Evolutionary conservation across 768 basidiomycete genomes (phyloP).

Genomic region (Paxillus involutus): DNA sequence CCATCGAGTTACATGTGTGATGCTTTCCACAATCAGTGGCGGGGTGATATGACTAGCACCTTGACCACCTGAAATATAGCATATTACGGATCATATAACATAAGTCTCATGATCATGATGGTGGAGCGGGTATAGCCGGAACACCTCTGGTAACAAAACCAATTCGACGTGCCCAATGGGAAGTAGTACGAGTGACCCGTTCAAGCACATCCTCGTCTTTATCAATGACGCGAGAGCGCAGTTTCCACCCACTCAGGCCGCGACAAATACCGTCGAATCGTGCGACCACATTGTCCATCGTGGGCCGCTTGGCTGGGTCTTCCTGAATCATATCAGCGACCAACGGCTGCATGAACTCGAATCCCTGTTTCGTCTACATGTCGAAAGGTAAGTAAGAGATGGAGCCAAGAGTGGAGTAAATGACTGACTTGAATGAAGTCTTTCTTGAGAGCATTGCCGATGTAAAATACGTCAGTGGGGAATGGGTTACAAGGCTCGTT

Average conservation of each 20-base stretch:
- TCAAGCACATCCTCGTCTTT: not conserved
- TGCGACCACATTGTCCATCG: constrained; percentile 34
- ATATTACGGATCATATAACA: too few relatives aligned
- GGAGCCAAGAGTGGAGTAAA: not conserved
- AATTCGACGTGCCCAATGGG: constrained; percentile 17
- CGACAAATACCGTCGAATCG: constrained; percentile 25
- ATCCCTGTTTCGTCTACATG: constrained; percentile 1
- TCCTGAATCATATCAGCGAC: constrained; percentile 35
- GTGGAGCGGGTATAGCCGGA: not conserved
- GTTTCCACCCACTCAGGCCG: constrained; percentile 18
- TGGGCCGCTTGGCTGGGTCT: constrained; percentile 35
- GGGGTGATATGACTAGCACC: too few relatives aligned
- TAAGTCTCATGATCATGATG: too few relatives aligned
- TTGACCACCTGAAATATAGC: too few relatives aligned
- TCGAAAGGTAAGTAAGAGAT: not conserved
- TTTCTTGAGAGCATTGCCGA: constrained; percentile 14
- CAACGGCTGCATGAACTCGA: constrained; percentile 34
- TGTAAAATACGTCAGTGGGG: constrained; percentile 18
- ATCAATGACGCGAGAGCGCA: constrained; percentile 24
- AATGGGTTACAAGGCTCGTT: constrained; percentile 18
- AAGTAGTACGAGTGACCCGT: constrained; percentile 1
- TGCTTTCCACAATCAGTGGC: too few relatives aligned
- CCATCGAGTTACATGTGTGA: too few relatives aligned
- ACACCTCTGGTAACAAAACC: constrained; percentile 12
- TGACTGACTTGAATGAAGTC: constrained; percentile 7